phyloP scores from a whole-genome alignment of 345 rosid genomes.

The Syzygium jambos region DNA sequence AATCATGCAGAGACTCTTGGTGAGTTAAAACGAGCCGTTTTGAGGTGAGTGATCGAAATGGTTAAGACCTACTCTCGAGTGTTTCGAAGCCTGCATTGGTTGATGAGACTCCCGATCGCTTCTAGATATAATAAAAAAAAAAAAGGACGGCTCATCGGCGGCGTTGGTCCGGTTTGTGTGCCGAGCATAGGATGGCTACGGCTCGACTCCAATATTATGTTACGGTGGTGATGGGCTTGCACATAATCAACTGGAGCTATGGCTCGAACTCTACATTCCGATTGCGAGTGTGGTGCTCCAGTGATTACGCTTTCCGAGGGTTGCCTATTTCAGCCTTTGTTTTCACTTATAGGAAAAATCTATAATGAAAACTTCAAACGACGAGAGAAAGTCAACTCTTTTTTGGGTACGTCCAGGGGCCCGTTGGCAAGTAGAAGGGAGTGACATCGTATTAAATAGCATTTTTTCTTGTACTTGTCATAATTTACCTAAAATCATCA shows the following conservation, averaged over 20 bases:
- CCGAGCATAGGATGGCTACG: not conserved
- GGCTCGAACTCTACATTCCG: not conserved
- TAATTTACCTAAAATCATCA: not conserved
- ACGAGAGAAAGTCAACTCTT: not conserved
- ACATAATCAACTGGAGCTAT: rapidly evolving
- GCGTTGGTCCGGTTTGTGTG: not conserved
- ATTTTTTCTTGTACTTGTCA: not conserved
- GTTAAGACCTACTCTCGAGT: not conserved
- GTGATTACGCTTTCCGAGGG: not conserved
- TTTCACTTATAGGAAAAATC: not conserved
- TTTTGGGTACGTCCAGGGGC: not conserved
- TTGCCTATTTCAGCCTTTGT: not conserved
- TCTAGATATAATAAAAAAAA: not conserved
- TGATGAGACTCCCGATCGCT: not conserved
- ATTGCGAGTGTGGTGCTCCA: not conserved
- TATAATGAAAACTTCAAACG: not conserved
- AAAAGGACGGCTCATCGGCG: rapidly evolving
- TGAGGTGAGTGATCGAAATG: not conserved
- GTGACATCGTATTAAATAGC: not conserved
- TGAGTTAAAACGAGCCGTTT: not conserved
- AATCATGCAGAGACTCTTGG: not conserved
- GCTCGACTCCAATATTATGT: not conserved
- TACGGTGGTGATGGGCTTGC: not conserved
- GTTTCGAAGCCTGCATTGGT: rapidly evolving
- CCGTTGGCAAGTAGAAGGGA: not conserved